A percentile compares a stretch with the other conserved stretches of the same genome.
Evolutionary conservation across 2,329 filamentous ascomycete species (phyloP).

Genomic region (Pseudogymnoascus sp.): DNA sequence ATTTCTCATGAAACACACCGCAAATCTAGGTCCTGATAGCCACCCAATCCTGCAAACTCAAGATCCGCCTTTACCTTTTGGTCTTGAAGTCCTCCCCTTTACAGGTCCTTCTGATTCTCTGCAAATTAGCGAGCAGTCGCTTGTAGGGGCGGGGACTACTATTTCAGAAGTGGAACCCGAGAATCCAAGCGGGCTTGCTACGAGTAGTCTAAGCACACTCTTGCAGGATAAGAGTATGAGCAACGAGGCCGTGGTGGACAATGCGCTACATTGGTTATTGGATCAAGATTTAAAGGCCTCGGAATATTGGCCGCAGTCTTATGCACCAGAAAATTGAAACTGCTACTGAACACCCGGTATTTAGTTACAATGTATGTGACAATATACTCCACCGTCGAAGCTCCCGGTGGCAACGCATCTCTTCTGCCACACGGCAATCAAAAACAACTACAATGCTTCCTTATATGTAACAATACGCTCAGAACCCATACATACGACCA

Average conservation of each 20-base stretch:
- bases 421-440: too few relatives aligned
- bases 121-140: background rate
- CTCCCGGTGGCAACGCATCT: too few relatives aligned
- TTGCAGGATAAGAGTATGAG: conserved; percentile 6
- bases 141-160: background rate
- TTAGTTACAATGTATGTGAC: background rate
- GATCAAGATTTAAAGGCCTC: background rate
- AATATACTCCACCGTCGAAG: too few relatives aligned
- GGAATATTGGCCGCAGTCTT: background rate
- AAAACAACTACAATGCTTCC: too few relatives aligned
- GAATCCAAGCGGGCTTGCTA: background rate
- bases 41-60: background rate
- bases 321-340: background rate
- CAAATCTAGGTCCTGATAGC: background rate
- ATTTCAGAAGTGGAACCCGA: background rate
- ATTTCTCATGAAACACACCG: conserved; percentile 23
- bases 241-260: conserved; percentile 7
- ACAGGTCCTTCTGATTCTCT: background rate
- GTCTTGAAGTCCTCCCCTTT: background rate
- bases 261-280: conserved; percentile 7
- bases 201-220: background rate
- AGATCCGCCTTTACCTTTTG: background rate
- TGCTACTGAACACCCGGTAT: background rate
- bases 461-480: too few relatives aligned
- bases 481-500: too few relatives aligned